Conservation (phyloP, 139 green algal species). For the Deuterostichococcus epilithicus region DNA sequence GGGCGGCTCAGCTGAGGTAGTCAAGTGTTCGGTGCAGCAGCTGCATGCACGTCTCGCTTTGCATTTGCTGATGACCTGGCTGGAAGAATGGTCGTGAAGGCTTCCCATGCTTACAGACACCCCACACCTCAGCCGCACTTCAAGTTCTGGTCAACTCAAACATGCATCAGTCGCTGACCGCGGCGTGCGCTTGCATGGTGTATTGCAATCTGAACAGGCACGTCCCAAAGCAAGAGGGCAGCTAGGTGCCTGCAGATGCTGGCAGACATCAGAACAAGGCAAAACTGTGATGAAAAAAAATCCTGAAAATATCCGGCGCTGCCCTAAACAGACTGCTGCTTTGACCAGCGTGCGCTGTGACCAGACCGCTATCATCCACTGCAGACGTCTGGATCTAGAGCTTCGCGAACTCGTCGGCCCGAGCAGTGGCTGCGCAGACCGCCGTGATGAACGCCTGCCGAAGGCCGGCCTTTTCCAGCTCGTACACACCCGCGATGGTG, state of each 20-base stretch:
- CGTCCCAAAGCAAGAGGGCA: no score
- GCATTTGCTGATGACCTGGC: background rate
- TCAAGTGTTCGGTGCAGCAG: background rate
- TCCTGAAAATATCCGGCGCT: background rate
- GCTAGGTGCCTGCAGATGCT: no score
- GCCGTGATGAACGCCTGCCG: conserved; percentile 85
- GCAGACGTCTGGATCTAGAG: background rate
- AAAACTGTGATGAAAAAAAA: background rate
- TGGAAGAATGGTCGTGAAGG: no score
- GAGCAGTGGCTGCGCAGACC: conserved; percentile 73
- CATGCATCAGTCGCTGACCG: no score
- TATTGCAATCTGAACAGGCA: no score
- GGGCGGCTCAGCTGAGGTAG: no score
- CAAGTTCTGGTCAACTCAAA: no score
- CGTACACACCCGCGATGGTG: conserved; percentile 90
- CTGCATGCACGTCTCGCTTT: background rate
- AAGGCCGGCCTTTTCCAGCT: conserved; percentile 83
- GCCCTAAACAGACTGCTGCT: background rate
- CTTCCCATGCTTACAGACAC: no score
- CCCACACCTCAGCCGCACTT: no score
- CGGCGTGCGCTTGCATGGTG: no score
- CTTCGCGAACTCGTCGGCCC: conserved; percentile 72
- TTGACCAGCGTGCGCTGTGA: no score
- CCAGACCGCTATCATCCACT: no score
- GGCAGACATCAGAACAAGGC: background rate